Evolutionary conservation across 345 rosid species (phyloP).

Genomic region (Salix dunnii): DNA sequence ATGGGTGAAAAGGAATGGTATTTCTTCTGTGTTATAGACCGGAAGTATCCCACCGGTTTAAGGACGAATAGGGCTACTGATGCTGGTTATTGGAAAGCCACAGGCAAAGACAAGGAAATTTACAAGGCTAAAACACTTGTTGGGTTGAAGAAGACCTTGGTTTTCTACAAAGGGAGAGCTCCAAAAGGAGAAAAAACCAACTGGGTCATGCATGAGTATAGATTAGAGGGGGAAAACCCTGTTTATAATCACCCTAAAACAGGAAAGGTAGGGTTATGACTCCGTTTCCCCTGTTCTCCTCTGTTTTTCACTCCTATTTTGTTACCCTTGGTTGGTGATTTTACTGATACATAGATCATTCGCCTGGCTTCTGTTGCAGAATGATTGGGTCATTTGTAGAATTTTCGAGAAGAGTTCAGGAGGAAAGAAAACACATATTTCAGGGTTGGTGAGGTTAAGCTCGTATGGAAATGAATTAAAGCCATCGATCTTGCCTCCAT

Average conservation of each 20-base stretch:
- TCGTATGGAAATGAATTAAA: constrained; percentile 25
- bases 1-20: constrained; percentile 61
- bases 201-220: constrained; percentile 29
- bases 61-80: constrained; percentile 26
- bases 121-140: constrained; percentile 17
- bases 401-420: constrained; percentile 55
- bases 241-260: constrained; percentile 15
- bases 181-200: constrained; percentile 19
- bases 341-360: not conserved
- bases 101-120: constrained; percentile 25
- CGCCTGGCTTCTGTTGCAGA: constrained; percentile 38
- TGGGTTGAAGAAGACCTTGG: constrained; percentile 27
- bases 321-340: not conserved
- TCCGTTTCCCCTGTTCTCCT: constrained; percentile 1
- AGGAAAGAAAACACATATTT: constrained; percentile 45
- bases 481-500: constrained; percentile 47
- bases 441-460: constrained; percentile 19
- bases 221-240: constrained; percentile 17
- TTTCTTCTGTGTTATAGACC: constrained; percentile 68
- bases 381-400: constrained; percentile 80
- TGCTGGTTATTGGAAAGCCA: constrained; percentile 23
- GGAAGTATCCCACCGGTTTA: constrained; percentile 73
- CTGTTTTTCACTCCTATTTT: not conserved
- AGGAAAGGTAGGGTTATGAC: not conserved
- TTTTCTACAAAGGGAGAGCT: constrained; percentile 24